These are phyloP conservation scores for Physaria fendleri DNA, from an alignment of 345 rosid species.

Conservation along the genomic window DNA sequence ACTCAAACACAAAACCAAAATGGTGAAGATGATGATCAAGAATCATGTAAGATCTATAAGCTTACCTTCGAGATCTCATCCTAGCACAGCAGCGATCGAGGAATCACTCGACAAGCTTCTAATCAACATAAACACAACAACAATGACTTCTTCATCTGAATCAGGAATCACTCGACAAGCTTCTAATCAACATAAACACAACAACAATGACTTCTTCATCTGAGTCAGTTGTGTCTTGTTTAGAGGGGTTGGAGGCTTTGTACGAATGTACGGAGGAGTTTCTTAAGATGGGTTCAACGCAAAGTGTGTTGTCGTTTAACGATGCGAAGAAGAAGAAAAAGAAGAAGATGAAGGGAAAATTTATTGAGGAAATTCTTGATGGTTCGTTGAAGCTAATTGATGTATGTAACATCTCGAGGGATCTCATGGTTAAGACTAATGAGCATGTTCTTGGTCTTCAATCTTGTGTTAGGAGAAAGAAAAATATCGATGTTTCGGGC, in stretches of 20 bases:
- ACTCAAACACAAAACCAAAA: neutral
- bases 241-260: slow-evolving; percentile 43
- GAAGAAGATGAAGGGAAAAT: slow-evolving; percentile 25
- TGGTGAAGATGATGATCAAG: slow-evolving; percentile 35
- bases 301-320: slow-evolving; percentile 27
- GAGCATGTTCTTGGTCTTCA: slow-evolving; percentile 50
- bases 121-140: slow-evolving; percentile 26
- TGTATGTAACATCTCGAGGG: slow-evolving; percentile 52
- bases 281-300: slow-evolving; percentile 51
- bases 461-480: slow-evolving; percentile 44
- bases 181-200: slow-evolving; percentile 32
- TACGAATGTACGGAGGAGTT: slow-evolving; percentile 47
- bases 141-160: too few relatives aligned
- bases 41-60: slow-evolving; percentile 55
- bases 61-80: slow-evolving; percentile 76
- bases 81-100: slow-evolving; percentile 42
- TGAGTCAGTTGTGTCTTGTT: slow-evolving; percentile 31
- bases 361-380: slow-evolving; percentile 50
- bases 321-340: neutral
- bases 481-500: slow-evolving; percentile 17
- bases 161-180: slow-evolving; percentile 49
- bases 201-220: slow-evolving; percentile 30
- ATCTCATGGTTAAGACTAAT: slow-evolving; percentile 40
- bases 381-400: slow-evolving; percentile 54
- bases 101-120: slow-evolving; percentile 47